Evolutionary conservation across 768 basidiomycete species (phyloP).

Genomic region (Suillus alpinus): DNA sequence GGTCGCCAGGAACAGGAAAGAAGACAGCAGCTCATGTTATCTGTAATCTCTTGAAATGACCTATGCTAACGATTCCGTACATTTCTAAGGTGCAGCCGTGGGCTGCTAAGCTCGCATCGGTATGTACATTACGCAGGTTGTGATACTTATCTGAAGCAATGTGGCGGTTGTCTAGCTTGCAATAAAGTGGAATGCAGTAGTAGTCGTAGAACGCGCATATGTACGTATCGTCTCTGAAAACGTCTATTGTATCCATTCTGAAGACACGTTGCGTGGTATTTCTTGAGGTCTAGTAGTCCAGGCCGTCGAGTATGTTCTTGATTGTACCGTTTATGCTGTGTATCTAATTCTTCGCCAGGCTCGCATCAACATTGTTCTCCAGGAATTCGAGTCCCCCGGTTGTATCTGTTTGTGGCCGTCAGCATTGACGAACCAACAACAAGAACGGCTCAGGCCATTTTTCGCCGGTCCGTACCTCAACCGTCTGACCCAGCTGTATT

Average conservation of each 20-base stretch:
- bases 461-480: background rate
- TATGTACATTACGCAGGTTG: no score
- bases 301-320: background rate
- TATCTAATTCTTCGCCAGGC: background rate
- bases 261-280: background rate
- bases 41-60: background rate
- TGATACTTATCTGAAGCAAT: no score
- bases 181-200: no score
- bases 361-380: background rate
- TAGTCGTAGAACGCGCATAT: no score
- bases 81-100: background rate
- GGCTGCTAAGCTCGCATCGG: no score
- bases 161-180: no score
- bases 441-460: background rate
- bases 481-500: background rate
- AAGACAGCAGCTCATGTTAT: background rate
- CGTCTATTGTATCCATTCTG: background rate
- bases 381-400: background rate
- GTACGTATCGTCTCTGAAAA: background rate
- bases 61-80: background rate
- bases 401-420: background rate
- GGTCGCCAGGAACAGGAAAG: background rate
- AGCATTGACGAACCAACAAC: background rate
- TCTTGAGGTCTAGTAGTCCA: background rate
- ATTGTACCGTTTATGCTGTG: background rate